Percentiles rank a stretch among this genome's conserved stretches.
Evolutionary conservation across 2,329 filamentous ascomycete species (phyloP).

Genomic region (Trichophyton rubrum): DNA sequence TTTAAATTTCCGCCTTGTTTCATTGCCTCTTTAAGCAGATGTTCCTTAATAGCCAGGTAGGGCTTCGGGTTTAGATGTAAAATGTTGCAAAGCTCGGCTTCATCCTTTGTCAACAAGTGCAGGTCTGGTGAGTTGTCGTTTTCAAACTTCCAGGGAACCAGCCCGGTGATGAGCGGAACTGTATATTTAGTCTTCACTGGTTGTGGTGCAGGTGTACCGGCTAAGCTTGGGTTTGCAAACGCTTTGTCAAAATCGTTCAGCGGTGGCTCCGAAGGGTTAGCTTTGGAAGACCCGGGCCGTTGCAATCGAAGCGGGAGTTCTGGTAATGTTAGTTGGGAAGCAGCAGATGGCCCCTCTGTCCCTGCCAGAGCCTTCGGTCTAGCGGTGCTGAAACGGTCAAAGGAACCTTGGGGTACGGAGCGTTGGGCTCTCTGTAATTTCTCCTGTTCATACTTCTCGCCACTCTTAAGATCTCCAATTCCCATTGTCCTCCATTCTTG

Average conservation of each 20-base stretch:
- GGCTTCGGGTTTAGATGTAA: constrained; percentile 84
- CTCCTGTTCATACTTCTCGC: constrained; percentile 85
- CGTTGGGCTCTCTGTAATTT: constrained; percentile 62
- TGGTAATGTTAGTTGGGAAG: constrained; percentile 63
- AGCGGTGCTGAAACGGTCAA: constrained; percentile 68
- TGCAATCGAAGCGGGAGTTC: constrained; percentile 57
- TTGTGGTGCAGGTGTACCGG: constrained; percentile 27
- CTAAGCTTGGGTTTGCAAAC: constrained; percentile 43
- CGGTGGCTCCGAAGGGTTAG: constrained; percentile 23
- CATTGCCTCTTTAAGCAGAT: constrained; percentile 78
- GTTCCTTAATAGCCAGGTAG: constrained; percentile 88
- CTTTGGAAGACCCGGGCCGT: constrained; percentile 25
- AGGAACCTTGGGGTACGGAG: constrained; percentile 57
- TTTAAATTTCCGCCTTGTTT: constrained; percentile 79
- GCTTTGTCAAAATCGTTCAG: constrained; percentile 43
- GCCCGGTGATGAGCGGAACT: constrained; percentile 35
- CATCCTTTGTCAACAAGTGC: constrained; percentile 73
- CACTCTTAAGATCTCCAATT: constrained; percentile 71
- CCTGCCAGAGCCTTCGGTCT: constrained; percentile 57
- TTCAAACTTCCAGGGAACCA: constrained; percentile 48
- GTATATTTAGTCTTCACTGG: constrained; percentile 41
- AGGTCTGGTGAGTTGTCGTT: constrained; percentile 65
- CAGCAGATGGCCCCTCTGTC: constrained; percentile 61
- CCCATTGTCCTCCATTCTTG: constrained; percentile 85
- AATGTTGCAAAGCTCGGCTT: constrained; percentile 72